Evolutionary conservation across 192 early-diverging fungal genomes (phyloP).

Genomic region (Spizellomyces punctatus): DNA sequence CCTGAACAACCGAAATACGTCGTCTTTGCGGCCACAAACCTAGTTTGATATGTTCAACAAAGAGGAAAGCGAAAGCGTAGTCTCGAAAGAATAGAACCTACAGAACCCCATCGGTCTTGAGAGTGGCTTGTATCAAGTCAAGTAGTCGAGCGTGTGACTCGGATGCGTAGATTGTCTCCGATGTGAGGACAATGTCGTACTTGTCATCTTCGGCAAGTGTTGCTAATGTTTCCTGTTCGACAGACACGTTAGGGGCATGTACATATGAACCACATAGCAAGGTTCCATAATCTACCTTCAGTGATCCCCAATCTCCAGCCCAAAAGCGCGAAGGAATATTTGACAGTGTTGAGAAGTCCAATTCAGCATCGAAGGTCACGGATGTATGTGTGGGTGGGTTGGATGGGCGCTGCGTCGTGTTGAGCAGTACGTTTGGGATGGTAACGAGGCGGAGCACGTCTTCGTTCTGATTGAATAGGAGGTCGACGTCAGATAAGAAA

Average conservation of each 20-base stretch:
- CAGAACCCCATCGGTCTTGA: slow-evolving; percentile 33
- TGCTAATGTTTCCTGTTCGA: not conserved
- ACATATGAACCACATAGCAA: not conserved
- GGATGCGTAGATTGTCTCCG: slow-evolving; percentile 54
- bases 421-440: slow-evolving; percentile 87
- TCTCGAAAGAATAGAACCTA: not conserved
- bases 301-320: slow-evolving; percentile 39
- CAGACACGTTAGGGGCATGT: not conserved
- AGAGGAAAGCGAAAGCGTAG: not conserved
- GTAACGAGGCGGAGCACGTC: slow-evolving; percentile 86
- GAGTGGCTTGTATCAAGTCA: slow-evolving; percentile 27
- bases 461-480: slow-evolving; percentile 56
- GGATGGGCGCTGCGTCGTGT: slow-evolving; percentile 51
- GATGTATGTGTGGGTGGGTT: slow-evolving; percentile 12
- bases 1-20: slow-evolving; percentile 96
- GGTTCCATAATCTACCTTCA: slow-evolving; percentile 8
- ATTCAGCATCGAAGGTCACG: slow-evolving; percentile 33
- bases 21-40: slow-evolving; percentile 86
- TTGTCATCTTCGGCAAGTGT: slow-evolving; percentile 12
- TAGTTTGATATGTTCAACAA: slow-evolving; percentile 6
- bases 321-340: slow-evolving; percentile 21
- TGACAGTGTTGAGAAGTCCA: slow-evolving; percentile 9
- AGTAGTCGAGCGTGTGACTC: slow-evolving; percentile 33
- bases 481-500: not conserved
- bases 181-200: slow-evolving; percentile 54